phyloP scores from a whole-genome alignment of 345 rosid genomes.

The Balakata baccata region DNA sequence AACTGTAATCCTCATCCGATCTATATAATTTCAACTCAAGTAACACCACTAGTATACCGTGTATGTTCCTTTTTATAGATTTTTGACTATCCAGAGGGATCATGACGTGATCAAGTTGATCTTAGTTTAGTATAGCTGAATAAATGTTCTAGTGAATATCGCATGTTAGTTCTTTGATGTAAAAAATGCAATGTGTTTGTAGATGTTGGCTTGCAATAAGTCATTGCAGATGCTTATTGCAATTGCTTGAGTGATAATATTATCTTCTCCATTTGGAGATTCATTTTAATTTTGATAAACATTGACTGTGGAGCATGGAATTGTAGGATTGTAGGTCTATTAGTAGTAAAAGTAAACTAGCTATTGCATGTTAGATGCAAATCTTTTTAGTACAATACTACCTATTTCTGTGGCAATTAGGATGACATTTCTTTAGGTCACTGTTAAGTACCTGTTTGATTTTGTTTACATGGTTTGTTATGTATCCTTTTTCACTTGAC shows the following conservation, averaged over 20 bases:
- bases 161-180: not conserved
- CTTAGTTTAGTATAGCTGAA: not conserved
- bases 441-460: not conserved
- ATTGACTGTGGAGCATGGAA: not conserved
- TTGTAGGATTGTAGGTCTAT: not conserved
- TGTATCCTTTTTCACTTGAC: not conserved
- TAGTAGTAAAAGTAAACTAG: not conserved
- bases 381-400: not conserved
- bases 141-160: not conserved
- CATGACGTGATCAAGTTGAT: not conserved
- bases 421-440: not conserved
- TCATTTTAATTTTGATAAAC: not conserved
- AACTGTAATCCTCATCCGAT: not conserved
- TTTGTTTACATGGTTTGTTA: not conserved
- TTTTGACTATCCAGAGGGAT: not conserved
- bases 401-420: not conserved
- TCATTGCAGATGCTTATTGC: not conserved
- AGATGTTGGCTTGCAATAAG: not conserved
- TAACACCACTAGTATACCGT: not conserved
- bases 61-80: not conserved
- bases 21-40: not conserved
- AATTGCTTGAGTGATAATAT: not conserved
- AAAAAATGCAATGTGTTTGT: not conserved
- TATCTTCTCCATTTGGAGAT: not conserved
- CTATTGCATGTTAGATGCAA: not conserved